Evolutionary conservation across 768 basidiomycete species (phyloP), one percentile per base, ranked within the genome.

Genomic region (Mycena galericulata): DNA sequence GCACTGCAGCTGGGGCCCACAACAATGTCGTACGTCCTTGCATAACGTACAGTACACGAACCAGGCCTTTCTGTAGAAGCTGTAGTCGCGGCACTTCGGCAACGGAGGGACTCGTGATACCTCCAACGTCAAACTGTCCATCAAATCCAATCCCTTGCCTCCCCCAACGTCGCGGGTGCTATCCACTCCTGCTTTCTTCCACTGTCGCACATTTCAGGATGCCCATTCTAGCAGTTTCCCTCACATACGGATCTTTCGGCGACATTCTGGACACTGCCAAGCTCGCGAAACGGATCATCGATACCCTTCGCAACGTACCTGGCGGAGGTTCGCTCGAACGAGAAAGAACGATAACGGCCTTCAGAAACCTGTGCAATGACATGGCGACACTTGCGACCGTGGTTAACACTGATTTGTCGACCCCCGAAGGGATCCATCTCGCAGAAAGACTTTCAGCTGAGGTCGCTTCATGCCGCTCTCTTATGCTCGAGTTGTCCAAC

Each of bases 231-330:
- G 12, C 38, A 27, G 40, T 45, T 29, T 51, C 62, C n/a, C 54
- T 64, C 7, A 56, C 53, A 32, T 64, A 41, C 49, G 62, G 62
- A n/a, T 62, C 60, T 5, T 62, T 62, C 15, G 60, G 60, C 49
- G 60, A 62, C 40, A 62, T 62, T 7, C 2, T 64, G 43, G 51
- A 64, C 18, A 40, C 43, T 8, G 62, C 53, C 11, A 46, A 34
- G 30, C 1, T 64, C 8, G 53, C 62, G 12, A 64, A 64, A 29
- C 57, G 41, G 30, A 58, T 56, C 24, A 56, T 64, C 62, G 62
- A 64, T 30, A 26, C 40, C 8, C 24, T 63, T 9, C 62, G 62
- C 62, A 63, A 12, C 8, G n/a, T n/a, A n/a, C n/a, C n/a, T n/a
- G 41, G 49, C 2, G 27, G 50, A 11, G 38, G 2, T 3, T 57